Evolutionary conservation across 331 rosid species (phyloP).

Genomic region (Quercus phellos): DNA sequence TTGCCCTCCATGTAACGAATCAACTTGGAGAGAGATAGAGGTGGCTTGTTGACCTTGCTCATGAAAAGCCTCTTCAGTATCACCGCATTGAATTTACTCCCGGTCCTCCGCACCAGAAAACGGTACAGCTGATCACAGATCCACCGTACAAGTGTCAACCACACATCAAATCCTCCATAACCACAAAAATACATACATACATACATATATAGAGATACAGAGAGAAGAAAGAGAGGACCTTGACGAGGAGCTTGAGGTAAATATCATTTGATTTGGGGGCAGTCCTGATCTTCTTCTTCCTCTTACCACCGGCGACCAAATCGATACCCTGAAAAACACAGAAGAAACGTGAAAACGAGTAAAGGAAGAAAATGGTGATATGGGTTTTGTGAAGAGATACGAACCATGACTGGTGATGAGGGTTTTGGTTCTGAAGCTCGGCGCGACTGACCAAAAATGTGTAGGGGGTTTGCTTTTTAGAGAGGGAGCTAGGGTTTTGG

Average conservation of each 20-base stretch:
- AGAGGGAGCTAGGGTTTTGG: constrained; percentile 31
- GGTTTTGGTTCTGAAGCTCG: background rate
- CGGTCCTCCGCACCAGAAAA: constrained; percentile 61
- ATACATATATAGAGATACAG: no score
- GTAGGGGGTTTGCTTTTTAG: background rate
- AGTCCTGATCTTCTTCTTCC: constrained; percentile 60
- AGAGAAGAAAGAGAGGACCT: constrained; percentile 23
- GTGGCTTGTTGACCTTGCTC: constrained; percentile 74
- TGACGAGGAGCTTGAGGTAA: constrained; percentile 64
- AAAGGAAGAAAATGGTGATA: background rate
- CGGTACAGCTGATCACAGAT: constrained; percentile 51
- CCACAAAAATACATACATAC: background rate
- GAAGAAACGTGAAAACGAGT: background rate
- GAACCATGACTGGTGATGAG: constrained; percentile 26
- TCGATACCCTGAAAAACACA: constrained; percentile 56
- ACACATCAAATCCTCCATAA: background rate
- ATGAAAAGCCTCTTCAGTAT: constrained; percentile 59
- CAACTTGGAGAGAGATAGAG: constrained; percentile 62
- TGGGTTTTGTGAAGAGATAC: background rate
- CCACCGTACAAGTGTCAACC: background rate
- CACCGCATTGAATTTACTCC: constrained; percentile 50
- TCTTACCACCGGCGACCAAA: constrained; percentile 77
- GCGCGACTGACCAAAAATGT: background rate
- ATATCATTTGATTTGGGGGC: constrained; percentile 64
- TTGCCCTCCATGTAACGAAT: constrained; percentile 48